A percentile compares a stretch with the other conserved stretches of the same genome.
Evolutionary conservation across 2,329 filamentous ascomycete genomes (phyloP).

Genomic region (Cladorrhinum sp.): DNA sequence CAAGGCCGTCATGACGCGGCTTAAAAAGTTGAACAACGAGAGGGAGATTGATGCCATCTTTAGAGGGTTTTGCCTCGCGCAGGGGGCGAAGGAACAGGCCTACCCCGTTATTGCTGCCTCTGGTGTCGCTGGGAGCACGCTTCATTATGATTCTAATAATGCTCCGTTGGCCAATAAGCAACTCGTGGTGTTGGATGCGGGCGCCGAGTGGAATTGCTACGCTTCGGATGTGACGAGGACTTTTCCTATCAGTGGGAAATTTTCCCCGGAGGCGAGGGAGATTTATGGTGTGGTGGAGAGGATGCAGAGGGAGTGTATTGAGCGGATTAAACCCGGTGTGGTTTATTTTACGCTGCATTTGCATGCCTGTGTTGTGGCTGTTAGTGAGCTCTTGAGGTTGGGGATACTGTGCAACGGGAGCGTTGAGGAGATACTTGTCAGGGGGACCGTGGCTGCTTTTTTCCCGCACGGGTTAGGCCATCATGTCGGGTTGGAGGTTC

Average conservation of each 20-base stretch:
- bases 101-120: constrained; percentile 88
- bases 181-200: constrained; percentile 81
- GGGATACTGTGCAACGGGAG: constrained; percentile 67
- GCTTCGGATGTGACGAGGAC: constrained; percentile 88
- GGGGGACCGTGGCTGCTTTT: constrained; percentile 57
- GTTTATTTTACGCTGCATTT: constrained; percentile 70
- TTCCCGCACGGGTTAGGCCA: constrained; percentile 66
- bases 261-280: constrained; percentile 63
- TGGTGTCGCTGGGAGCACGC: constrained; percentile 75
- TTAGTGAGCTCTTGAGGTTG: constrained; percentile 65
- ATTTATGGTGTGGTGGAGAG: constrained; percentile 75
- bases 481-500: constrained; percentile 63
- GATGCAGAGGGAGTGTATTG: constrained; percentile 78
- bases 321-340: constrained; percentile 64
- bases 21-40: constrained; percentile 68
- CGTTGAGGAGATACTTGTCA: constrained; percentile 49
- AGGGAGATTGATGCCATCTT: constrained; percentile 80
- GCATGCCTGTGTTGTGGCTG: constrained; percentile 68
- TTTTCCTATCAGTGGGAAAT: constrained; percentile 70
- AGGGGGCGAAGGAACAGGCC: constrained; percentile 72
- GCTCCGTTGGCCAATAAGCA: constrained; percentile 66
- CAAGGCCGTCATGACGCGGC: constrained; percentile 62
- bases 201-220: constrained; percentile 80
- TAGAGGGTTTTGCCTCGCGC: constrained; percentile 65
- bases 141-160: constrained; percentile 85